Evolutionary conservation across 2,329 filamentous ascomycete species (phyloP).

Genomic region (Aspergillus ruber): DNA sequence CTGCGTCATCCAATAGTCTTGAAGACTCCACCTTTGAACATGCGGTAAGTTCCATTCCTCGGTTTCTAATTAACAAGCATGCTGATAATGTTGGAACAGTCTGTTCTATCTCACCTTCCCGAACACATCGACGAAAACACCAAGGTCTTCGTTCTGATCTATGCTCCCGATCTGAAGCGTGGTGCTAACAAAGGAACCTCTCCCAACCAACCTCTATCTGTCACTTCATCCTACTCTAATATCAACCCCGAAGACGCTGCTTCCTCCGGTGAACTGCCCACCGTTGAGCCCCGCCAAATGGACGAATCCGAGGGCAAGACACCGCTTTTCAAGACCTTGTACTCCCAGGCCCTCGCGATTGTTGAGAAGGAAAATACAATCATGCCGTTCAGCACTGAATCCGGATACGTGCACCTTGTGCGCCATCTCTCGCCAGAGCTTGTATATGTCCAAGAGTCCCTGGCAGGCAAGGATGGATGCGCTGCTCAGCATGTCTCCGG

Average conservation of each 20-base stretch:
- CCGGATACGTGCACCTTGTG: conserved; percentile 78
- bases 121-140: conserved; percentile 65
- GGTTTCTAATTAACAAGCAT: not conserved
- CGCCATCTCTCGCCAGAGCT: conserved; percentile 78
- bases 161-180: conserved; percentile 73
- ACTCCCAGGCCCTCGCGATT: conserved; percentile 69
- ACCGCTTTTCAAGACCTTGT: conserved; percentile 68
- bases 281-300: conserved; percentile 45
- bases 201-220: conserved; percentile 53
- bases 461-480: conserved; percentile 68
- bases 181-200: conserved; percentile 31
- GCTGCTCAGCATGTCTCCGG: conserved; percentile 61
- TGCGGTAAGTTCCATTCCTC: conserved; percentile 56
- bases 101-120: conserved; percentile 82
- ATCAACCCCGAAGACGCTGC: conserved; percentile 65
- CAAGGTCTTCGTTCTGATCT: conserved; percentile 83
- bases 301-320: conserved; percentile 44
- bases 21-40: conserved; percentile 62
- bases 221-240: conserved; percentile 82
- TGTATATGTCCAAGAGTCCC: conserved; percentile 80
- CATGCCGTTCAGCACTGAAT: conserved; percentile 77
- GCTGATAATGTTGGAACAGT: conserved; percentile 43
- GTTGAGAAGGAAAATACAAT: conserved; percentile 83
- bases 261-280: conserved; percentile 31
- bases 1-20: conserved; percentile 59